These are phyloP conservation scores for Epichloe hybrida DNA, from an alignment of 2,329 filamentous ascomycete species.

Conservation along the genomic window DNA sequence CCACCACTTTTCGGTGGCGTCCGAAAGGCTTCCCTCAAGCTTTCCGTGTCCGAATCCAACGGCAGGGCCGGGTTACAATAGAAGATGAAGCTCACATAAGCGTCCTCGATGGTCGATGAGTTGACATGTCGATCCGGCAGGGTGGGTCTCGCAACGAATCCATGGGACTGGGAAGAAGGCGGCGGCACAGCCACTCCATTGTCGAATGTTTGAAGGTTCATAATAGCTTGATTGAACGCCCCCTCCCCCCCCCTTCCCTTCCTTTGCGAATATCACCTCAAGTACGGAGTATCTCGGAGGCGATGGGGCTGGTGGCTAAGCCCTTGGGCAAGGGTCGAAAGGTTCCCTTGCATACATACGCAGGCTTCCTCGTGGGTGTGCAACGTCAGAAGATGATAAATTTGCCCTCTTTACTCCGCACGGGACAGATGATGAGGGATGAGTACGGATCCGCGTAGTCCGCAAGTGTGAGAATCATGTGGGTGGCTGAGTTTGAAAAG, in stretches of 20 bases:
- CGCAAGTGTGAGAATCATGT: neutral
- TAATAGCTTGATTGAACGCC: neutral
- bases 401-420: neutral
- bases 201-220: neutral
- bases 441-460: neutral
- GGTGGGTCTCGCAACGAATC: conserved; percentile 11
- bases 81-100: conserved; percentile 74
- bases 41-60: conserved; percentile 52
- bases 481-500: neutral
- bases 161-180: neutral
- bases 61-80: conserved; percentile 76
- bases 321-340: neutral
- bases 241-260: neutral
- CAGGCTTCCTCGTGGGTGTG: neutral
- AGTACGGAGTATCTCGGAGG: neutral
- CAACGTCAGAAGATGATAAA: neutral
- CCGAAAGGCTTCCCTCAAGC: conserved; percentile 63
- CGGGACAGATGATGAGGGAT: neutral
- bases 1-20: conserved; percentile 75
- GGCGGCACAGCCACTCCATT: neutral
- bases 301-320: neutral
- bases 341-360: neutral
- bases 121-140: conserved; percentile 58
- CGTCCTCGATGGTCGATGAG: conserved; percentile 60
- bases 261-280: neutral